These are phyloP conservation scores for Agroathelia rolfsii DNA, from an alignment of 1,284 basidiomycete species.

Conservation along the genomic window DNA sequence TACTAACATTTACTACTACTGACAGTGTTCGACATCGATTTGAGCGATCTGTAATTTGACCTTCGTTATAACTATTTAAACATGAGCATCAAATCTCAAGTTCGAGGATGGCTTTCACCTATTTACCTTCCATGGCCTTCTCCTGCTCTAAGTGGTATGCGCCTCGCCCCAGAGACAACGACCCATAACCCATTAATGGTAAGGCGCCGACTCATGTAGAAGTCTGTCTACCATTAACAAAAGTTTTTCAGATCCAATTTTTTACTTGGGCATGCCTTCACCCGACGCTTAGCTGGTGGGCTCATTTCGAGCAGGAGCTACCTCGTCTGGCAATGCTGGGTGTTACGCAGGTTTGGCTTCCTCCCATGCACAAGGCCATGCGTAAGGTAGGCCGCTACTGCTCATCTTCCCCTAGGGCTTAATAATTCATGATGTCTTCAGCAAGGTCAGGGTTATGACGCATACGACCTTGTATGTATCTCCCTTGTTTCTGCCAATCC, in stretches of 20 bases:
- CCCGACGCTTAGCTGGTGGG: conserved; percentile 70
- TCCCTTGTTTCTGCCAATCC: background rate
- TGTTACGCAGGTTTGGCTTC: conserved; percentile 77
- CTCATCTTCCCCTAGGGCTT: conserved; percentile 2
- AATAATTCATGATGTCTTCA: conserved; percentile 18
- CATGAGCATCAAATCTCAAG: conserved; percentile 11
- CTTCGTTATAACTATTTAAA: conserved; percentile 1
- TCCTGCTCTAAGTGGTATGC: conserved; percentile 46
- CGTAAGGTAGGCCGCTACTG: conserved; percentile 32
- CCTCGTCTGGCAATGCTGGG: conserved; percentile 68
- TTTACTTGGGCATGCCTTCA: conserved; percentile 70
- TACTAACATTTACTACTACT: too few relatives aligned
- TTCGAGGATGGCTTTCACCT: conserved; percentile 15
- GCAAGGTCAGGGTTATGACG: conserved; percentile 69
- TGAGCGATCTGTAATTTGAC: conserved; percentile 2
- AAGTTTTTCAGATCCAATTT: conserved; percentile 57
- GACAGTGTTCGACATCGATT: too few relatives aligned
- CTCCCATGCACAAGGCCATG: conserved; percentile 69
- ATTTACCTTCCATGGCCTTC: conserved; percentile 17
- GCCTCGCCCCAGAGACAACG: conserved; percentile 36
- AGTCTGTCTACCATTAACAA: background rate
- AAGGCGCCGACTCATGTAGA: conserved; percentile 11
- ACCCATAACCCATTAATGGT: conserved; percentile 60
- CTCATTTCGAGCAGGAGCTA: conserved; percentile 65
- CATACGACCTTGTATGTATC: conserved; percentile 60